Percentiles rank a stretch among this genome's conserved stretches.
Evolutionary conservation across 1,139 yeast genomes (phyloP).

Genomic region (Petasospora rhodanensis): DNA sequence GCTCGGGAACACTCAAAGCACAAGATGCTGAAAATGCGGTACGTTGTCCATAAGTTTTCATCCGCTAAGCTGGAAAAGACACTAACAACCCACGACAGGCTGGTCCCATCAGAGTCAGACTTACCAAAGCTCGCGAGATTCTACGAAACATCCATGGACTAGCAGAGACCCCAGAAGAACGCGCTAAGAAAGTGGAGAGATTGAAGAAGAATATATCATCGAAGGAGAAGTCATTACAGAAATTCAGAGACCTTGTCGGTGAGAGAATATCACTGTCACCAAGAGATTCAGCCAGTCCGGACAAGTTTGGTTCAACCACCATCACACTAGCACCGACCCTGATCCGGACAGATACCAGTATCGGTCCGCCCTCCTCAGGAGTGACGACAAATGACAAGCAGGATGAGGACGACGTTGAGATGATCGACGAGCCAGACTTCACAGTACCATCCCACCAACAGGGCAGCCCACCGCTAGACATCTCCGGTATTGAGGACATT

Average conservation of each 20-base stretch:
- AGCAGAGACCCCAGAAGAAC: constrained; percentile 22
- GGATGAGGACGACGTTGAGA: constrained; percentile 7
- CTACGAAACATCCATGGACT: constrained; percentile 20
- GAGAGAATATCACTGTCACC: constrained; percentile 10
- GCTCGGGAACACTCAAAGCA: constrained; percentile 21
- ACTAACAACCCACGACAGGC: constrained; percentile 10
- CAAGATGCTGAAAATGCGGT: constrained; percentile 25
- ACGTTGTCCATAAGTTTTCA: constrained; percentile 1
- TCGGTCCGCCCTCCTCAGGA: too few species aligned
- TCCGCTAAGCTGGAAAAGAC: not conserved
- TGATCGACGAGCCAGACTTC: constrained; percentile 5
- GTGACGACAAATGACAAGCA: too few species aligned
- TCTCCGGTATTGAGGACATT: constrained; percentile 7
- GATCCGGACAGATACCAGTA: too few species aligned
- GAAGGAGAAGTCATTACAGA: constrained; percentile 12
- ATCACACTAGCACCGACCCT: too few species aligned
- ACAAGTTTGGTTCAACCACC: not conserved
- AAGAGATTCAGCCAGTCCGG: constrained; percentile 1
- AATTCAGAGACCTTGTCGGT: constrained; percentile 13
- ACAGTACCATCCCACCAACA: too few species aligned
- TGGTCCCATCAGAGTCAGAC: constrained; percentile 20
- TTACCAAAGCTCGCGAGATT: constrained; percentile 19
- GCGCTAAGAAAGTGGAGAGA: constrained; percentile 15
- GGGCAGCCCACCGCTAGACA: too few species aligned
- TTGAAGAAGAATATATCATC: constrained; percentile 16